Base-by-base conservation (phyloP, 352 stramenopile genomes). In the Pythium volutum region DNA sequence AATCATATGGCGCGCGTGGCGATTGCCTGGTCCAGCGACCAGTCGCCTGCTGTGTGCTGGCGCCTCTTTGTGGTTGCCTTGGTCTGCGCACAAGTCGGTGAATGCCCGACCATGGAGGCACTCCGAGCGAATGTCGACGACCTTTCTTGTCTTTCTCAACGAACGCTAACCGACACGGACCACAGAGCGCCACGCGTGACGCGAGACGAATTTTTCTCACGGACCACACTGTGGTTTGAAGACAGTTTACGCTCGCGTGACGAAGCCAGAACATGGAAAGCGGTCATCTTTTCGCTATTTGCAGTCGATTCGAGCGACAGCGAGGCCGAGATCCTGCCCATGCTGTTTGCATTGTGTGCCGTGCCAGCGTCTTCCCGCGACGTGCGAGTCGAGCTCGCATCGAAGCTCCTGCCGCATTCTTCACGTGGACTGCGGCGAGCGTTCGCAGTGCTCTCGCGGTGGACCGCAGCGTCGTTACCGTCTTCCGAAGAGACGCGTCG, bases 201-300 rank as follows among this genome's bases (percentile, higher is more conserved):
- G 31, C 59, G 34, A 39, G 12, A 11, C 7, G 50, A 60, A 12
- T 88, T 88, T n/a, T 23, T 56, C 49, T 16, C 27, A 20, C 51
- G 62, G 1, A 49, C 84, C 1, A 75, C 68, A 14, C 51, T 84
- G 25, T 87, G 79, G 77, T 84, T 81, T 54, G 68, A 82, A 55
- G 16, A 43, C 38, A 38, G 42, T 15, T 26, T 14, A 3, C n/a
- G 33, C 1, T 9, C 46, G 11, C 4, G 1, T 1, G n/a, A 33
- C 8, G 29, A 39, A n/a, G 36, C 31, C 8, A 45, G 31, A 7
- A 10, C 16, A 73, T 25, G 77, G 73, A 60, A 59, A 61, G 3
- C 34, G 20, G 10, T 85, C n/a, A 26, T 77, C 10, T 76, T 79
- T n/a, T 46, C 60, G 20, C 66, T 88, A 14, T 79, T 81, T 46